phyloP scores from a whole-genome alignment of 2,329 filamentous ascomycete genomes.

The Shiraia bambusicola region DNA sequence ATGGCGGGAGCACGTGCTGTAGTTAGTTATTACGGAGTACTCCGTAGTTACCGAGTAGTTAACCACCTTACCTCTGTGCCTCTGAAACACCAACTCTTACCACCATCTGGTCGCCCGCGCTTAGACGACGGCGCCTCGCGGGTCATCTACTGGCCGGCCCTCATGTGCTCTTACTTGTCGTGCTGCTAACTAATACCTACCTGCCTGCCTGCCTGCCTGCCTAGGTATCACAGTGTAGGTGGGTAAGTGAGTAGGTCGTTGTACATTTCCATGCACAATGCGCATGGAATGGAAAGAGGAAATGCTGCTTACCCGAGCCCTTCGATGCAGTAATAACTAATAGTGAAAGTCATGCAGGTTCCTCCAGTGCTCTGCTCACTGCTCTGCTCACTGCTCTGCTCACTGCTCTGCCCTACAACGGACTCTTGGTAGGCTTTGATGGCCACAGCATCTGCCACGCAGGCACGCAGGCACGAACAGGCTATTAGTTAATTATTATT shows the following conservation, averaged over 20 bases:
- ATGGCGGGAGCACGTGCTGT: conserved; percentile 8
- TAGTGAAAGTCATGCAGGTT: conserved; percentile 21
- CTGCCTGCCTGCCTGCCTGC: too few species aligned
- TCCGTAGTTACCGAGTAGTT: too few species aligned
- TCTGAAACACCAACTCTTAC: conserved; percentile 21
- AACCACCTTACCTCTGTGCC: too few species aligned
- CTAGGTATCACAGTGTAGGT: too few species aligned
- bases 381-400: conserved; percentile 31
- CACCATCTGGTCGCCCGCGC: conserved; percentile 12
- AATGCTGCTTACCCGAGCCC: neutral
- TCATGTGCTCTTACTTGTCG: neutral
- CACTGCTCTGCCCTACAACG: conserved; percentile 27
- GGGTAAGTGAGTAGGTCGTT: too few species aligned
- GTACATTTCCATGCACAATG: neutral
- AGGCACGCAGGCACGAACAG: too few species aligned
- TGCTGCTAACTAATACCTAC: too few species aligned
- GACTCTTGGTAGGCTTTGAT: conserved; percentile 33
- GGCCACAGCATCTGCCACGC: conserved; percentile 22
- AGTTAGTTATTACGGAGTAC: too few species aligned
- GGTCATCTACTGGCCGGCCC: conserved; percentile 3
- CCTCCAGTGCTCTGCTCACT: conserved; percentile 29
- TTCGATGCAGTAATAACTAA: conserved; percentile 6
- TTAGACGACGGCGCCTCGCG: conserved; percentile 19
- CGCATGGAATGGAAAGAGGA: neutral
- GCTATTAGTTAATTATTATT: too few species aligned